Evolutionary conservation across 805 yeast species (phyloP).

Genomic region (Saitoella complicata): DNA sequence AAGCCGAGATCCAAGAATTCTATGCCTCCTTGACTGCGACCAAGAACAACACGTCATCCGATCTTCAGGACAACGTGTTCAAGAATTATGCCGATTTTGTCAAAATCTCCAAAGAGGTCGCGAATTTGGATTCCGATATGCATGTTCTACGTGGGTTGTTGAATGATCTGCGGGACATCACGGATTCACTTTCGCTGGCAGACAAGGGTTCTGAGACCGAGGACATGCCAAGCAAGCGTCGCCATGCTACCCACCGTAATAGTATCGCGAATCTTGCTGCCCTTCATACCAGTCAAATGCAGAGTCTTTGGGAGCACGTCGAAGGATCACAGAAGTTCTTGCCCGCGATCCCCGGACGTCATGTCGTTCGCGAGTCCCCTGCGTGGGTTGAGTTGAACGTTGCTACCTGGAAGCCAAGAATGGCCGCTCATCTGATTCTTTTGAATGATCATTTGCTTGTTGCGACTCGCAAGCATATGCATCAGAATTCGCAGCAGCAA

Average conservation of each 20-base stretch:
- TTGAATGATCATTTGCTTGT: slow-evolving; percentile 62
- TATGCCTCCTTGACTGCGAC: too few species aligned
- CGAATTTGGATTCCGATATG: not conserved
- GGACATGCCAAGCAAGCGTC: too few species aligned
- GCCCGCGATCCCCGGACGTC: slow-evolving; percentile 64
- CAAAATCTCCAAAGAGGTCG: not conserved
- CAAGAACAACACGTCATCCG: too few species aligned
- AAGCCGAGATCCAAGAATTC: too few species aligned
- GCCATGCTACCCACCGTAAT: too few species aligned
- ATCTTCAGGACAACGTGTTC: not conserved
- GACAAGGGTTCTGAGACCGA: too few species aligned
- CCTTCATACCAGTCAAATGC: not conserved
- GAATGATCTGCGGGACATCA: too few species aligned
- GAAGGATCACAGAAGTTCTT: slow-evolving; percentile 80
- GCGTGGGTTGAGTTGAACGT: slow-evolving; percentile 78
- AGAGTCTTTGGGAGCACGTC: slow-evolving; percentile 31
- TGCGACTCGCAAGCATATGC: slow-evolving; percentile 29
- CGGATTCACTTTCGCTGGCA: too few species aligned
- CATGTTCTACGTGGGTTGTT: too few species aligned
- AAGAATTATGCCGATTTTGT: not conserved
- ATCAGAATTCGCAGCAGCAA: too few species aligned
- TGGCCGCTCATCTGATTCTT: slow-evolving; percentile 59
- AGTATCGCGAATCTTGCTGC: not conserved
- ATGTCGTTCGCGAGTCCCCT: slow-evolving; percentile 59
- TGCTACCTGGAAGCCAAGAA: slow-evolving; percentile 67